Base-by-base conservation (phyloP, 2,329 filamentous ascomycete genomes). In the Arthrobotrys musiformis region DNA sequence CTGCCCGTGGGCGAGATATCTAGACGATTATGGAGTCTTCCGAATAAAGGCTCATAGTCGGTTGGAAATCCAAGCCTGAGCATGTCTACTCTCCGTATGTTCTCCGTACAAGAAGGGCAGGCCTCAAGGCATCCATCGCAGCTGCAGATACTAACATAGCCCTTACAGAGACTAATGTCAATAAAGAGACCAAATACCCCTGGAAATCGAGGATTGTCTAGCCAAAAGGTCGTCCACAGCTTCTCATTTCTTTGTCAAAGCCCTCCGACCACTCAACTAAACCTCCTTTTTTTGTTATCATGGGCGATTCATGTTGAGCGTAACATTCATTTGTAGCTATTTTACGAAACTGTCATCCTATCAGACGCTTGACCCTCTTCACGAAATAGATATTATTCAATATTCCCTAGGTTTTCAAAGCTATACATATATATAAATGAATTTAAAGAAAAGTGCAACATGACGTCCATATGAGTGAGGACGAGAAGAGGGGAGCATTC, bases 271-370 rank as follows among this genome's bases (percentile, higher is more conserved):
- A 5, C 11, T 19, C 11, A 4, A 24, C 17, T 2, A 6, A 26
- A 15, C 15, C 7, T 48, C 8, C 15, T 26, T 48, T 4, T 24
- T 4, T 7, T 42, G 8, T 42, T 8, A 48, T 44, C 19, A 5
- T 48, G 22, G 48, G 26, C 56, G 70, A 75, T 35, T 64, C 11
- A 52, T 50, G 35, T 64, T 3, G 3, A 50, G 40, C 22, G 33
- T 66, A 50, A 22, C 33, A 9, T 66, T 48, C 26, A 5, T 54
- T 48, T 24, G 5, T 46, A 17, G 26, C n/a, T 42, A 8, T 19
- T 17, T 42, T 17, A n/a, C n/a, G n/a, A n/a, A n/a, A n/a, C n/a
- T n/a, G n/a, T n/a, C n/a, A n/a, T 19, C n/a, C 30, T 52, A n/a
- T 28, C 30, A 17, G 19, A 15, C 6, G 8, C n/a, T n/a, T 15